phyloP scores from a whole-genome alignment of 768 basidiomycete species.

The Suillus brevipes region DNA sequence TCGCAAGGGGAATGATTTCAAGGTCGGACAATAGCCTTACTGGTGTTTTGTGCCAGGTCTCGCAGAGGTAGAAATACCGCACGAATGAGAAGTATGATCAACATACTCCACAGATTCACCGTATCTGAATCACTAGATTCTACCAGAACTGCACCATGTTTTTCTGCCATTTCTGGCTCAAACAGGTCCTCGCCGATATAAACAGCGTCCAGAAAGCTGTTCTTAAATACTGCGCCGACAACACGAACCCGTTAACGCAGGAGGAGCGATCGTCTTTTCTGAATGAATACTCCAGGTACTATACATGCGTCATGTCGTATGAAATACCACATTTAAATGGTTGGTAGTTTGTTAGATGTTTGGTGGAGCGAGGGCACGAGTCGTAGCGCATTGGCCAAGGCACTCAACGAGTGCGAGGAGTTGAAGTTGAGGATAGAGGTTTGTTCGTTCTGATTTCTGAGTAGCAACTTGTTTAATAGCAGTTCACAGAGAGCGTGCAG shows the following conservation, averaged over 20 bases:
- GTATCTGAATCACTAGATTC: background rate
- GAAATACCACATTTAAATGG: background rate
- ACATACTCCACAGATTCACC: background rate
- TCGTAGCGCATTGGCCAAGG: background rate
- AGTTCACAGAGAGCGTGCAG: background rate
- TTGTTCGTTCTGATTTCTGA: background rate
- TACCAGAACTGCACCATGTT: background rate
- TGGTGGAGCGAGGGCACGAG: background rate
- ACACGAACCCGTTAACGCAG: background rate
- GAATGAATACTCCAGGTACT: background rate
- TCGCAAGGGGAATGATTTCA: background rate
- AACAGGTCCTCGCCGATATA: background rate
- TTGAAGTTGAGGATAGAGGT: background rate
- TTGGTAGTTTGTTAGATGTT: background rate
- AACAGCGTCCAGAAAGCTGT: background rate
- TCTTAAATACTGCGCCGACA: background rate
- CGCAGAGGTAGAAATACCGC: background rate
- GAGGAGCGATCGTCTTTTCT: background rate
- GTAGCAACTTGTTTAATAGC: background rate
- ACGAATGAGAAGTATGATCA: background rate
- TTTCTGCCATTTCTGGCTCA: background rate
- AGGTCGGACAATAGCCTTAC: background rate
- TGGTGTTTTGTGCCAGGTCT: background rate
- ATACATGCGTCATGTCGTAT: background rate
- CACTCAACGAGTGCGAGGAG: background rate